A percentile compares a stretch with the other conserved stretches of the same genome.
Evolutionary conservation across 768 basidiomycete species (phyloP).

Genomic region (Suillus placidus): DNA sequence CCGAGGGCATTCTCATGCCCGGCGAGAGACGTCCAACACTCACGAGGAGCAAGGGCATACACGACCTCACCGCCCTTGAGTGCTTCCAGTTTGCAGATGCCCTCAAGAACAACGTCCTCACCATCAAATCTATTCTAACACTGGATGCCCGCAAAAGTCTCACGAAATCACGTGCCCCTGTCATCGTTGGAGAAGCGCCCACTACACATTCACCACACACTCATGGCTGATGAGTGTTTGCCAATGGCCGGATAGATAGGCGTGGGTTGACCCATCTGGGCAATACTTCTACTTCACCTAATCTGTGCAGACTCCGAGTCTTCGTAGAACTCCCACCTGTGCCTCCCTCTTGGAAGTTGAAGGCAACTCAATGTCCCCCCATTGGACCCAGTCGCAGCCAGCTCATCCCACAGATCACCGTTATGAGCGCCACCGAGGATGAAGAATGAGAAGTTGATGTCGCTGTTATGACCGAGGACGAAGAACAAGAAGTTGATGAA

Average conservation of each 20-base stretch:
- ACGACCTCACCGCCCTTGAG: neutral
- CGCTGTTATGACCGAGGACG: no score
- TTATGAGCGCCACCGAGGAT: neutral
- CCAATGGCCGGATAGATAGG: neutral
- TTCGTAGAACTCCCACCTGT: neutral
- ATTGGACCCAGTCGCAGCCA: neutral
- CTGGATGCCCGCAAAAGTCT: neutral
- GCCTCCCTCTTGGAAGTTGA: neutral
- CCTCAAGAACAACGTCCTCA: neutral
- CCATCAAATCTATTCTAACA: neutral
- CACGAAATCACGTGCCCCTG: neutral
- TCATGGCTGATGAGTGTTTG: neutral
- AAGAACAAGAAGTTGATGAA: neutral
- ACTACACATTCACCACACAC: neutral
- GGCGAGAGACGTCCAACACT: neutral
- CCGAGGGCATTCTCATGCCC: neutral
- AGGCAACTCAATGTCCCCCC: neutral
- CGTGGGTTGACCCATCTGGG: neutral
- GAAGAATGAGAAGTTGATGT: neutral
- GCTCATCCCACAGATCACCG: neutral
- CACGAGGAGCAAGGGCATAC: slow-evolving; percentile 3
- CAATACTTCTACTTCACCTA: neutral
- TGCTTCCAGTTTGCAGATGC: neutral
- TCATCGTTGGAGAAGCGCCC: neutral
- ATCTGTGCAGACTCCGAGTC: neutral